These are phyloP conservation scores for Pythium volutum DNA, from an alignment of 352 stramenopile species.

Conservation along the genomic window DNA sequence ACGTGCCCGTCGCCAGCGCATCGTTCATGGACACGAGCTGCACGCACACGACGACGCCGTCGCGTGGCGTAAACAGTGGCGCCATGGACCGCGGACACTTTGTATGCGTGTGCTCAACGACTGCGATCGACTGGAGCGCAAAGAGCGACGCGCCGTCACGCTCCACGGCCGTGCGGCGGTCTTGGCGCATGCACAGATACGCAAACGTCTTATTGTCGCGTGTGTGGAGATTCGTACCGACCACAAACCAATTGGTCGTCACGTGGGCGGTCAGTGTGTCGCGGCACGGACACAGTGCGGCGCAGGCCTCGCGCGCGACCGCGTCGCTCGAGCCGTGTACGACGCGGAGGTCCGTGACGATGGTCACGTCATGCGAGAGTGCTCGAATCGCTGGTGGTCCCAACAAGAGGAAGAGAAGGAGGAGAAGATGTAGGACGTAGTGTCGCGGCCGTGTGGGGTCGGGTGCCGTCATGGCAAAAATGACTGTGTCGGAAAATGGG, in stretches of 20 bases:
- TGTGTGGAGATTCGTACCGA: slow-evolving; percentile 13
- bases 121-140: slow-evolving; percentile 12
- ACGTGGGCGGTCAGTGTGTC: slow-evolving; percentile 14
- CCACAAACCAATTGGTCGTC: slow-evolving; percentile 16
- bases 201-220: neutral
- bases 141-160: too few species aligned
- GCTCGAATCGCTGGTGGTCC: neutral
- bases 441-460: too few species aligned
- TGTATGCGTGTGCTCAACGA: neutral
- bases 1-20: slow-evolving; percentile 20
- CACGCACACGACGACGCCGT: slow-evolving; percentile 12
- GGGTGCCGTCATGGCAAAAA: too few species aligned
- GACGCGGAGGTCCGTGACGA: slow-evolving; percentile 21
- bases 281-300: neutral
- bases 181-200: slow-evolving; percentile 22
- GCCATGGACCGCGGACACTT: slow-evolving; percentile 14
- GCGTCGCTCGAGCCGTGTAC: slow-evolving; percentile 8
- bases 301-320: slow-evolving; percentile 17
- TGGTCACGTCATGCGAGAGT: neutral
- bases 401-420: too few species aligned
- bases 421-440: too few species aligned
- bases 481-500: too few species aligned
- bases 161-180: slow-evolving; percentile 9
- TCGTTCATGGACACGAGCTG: neutral
- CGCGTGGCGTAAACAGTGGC: slow-evolving; percentile 3